phyloP scores from a whole-genome alignment of 306 rosid genomes.

The Vigna reflexopilosa region DNA sequence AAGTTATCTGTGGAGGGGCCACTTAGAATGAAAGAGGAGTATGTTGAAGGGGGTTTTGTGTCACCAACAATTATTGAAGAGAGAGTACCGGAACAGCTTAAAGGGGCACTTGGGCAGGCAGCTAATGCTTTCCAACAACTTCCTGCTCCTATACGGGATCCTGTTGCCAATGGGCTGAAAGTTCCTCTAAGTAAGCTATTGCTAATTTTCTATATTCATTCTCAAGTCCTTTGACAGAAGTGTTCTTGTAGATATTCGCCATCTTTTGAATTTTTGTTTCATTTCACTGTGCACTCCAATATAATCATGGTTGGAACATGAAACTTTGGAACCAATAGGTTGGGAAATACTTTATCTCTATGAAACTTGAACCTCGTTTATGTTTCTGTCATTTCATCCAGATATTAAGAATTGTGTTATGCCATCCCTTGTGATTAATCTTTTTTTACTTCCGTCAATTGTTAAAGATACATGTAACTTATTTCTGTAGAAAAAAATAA shows the following conservation, averaged over 20 bases:
- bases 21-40: slow-evolving; percentile 94
- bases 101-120: slow-evolving; percentile 89
- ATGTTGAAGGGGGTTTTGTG: slow-evolving; percentile 80
- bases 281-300: slow-evolving; percentile 30
- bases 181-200: slow-evolving; percentile 79
- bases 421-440: background rate
- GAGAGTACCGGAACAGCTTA: slow-evolving; percentile 82
- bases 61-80: slow-evolving; percentile 83
- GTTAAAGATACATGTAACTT: background rate
- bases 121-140: slow-evolving; percentile 74
- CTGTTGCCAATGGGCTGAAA: slow-evolving; percentile 70
- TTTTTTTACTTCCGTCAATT: slow-evolving; percentile 5
- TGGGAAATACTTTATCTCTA: slow-evolving; percentile 29
- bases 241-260: slow-evolving; percentile 22
- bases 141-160: slow-evolving; percentile 79
- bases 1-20: slow-evolving; percentile 92
- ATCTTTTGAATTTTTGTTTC: slow-evolving; percentile 29
- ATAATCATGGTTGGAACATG: slow-evolving; percentile 32
- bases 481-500: background rate
- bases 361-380: slow-evolving; percentile 21
- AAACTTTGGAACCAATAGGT: slow-evolving; percentile 27
- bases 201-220: slow-evolving; percentile 24
- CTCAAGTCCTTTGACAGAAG: background rate
- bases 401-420: slow-evolving; percentile 11
- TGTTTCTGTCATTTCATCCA: background rate